phyloP scores from a whole-genome alignment of 495 filamentous ascomycete genomes.

The Halenospora varia region DNA sequence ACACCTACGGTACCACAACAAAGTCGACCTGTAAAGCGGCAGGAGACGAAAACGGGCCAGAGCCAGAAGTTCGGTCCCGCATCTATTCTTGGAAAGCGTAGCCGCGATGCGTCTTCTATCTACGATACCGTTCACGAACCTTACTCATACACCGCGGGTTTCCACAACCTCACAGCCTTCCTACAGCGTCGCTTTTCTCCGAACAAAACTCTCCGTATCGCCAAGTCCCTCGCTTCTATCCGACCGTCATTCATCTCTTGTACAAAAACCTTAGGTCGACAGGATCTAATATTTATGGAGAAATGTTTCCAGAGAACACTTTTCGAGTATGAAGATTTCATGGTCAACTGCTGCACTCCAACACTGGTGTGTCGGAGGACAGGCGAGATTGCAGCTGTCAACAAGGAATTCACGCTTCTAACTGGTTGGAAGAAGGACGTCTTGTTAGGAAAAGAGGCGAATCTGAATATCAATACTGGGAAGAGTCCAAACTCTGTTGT shows the following conservation, averaged over 20 bases:
- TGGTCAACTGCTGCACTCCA: slow-evolving; percentile 80
- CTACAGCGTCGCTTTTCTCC: slow-evolving; percentile 71
- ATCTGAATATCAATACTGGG: slow-evolving; percentile 82
- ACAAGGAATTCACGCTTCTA: slow-evolving; percentile 90
- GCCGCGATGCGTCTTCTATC: slow-evolving; percentile 71
- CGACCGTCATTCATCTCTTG: slow-evolving; percentile 90
- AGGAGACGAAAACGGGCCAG: slow-evolving; percentile 12
- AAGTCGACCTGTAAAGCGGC: slow-evolving; percentile 20
- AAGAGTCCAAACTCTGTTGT: slow-evolving; percentile 17
- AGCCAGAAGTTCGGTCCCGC: slow-evolving; percentile 17
- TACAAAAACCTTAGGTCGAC: slow-evolving; percentile 72
- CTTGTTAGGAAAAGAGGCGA: slow-evolving; percentile 79
- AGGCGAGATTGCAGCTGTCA: slow-evolving; percentile 86
- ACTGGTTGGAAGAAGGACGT: slow-evolving; percentile 95
- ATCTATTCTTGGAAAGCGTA: slow-evolving; percentile 34
- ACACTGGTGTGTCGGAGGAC: slow-evolving; percentile 89
- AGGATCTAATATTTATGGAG: slow-evolving; percentile 96
- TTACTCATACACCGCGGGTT: slow-evolving; percentile 84
- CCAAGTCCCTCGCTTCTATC: slow-evolving; percentile 81
- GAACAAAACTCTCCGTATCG: slow-evolving; percentile 70
- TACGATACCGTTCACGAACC: slow-evolving; percentile 87
- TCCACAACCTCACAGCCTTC: slow-evolving; percentile 82
- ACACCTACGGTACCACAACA: slow-evolving; percentile 6
- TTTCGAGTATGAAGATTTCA: slow-evolving; percentile 87
- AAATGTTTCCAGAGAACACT: slow-evolving; percentile 92